Evolutionary conservation across 2,329 filamentous ascomycete genomes (phyloP), one percentile per base, ranked within the genome.

Genomic region (Trichoderma breve): DNA sequence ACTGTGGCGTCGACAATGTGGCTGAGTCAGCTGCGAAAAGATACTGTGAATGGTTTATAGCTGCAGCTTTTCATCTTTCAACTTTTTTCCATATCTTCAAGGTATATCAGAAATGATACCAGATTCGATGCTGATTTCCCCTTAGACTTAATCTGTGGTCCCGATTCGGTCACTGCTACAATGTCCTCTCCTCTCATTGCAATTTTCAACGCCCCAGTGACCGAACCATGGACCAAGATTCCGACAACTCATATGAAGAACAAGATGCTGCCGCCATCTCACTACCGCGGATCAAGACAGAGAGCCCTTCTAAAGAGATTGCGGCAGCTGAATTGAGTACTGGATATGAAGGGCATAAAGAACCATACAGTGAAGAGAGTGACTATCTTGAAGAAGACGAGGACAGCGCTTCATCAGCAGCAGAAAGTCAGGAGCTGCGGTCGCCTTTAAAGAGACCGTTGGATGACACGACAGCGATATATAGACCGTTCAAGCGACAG

Each of bases 401-500:
- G 6, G 32, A 26, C 6, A 32, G 24, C 36, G 57, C 32, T 18
- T 72, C 60, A 14, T 65, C 65, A 6, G 36, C 53, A n/a, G 53
- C 47, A 21, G 65, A 70, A 43, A 61, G 61, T 51, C 64, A 53
- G 34, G 51, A 39, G 47, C 58, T 55, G 70, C 69, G 68, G 72
- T 72, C 67, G 36, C 73, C 73, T 2, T 75, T 79, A 28, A 84
- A 83, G 73, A 77, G 79, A 15, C 74, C 75, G 7, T 78, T 78
- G 0, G 74, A 78, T 18, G 74, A 76, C 24, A 70, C 75, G 6
- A 28, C 74, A 7, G 21, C 77, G 72, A 15, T 67, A 30, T 66
- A 70, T 30, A 77, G 76, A 7, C 83, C 83, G 3, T 82, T 84
- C 73, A 89, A 89, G 75, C 82, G 86, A 36, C 79, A 79, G 61